Evolutionary conservation across 2,329 filamentous ascomycete genomes (phyloP).

Genomic region (Xylaria polymorpha): DNA sequence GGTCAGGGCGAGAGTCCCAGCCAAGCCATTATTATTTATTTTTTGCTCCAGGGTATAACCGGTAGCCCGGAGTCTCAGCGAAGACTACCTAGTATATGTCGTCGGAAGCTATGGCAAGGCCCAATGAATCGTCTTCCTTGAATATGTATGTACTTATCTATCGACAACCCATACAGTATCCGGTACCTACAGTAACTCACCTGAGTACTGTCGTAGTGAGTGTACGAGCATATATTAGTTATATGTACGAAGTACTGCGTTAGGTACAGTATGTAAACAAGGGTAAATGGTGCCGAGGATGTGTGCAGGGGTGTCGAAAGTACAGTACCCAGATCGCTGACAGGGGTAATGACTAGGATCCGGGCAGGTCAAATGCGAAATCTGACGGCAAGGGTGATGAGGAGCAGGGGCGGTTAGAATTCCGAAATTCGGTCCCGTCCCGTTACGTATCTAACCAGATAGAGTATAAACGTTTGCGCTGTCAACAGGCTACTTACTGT

Average conservation of each 20-base stretch:
- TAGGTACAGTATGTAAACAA: constrained; percentile 26
- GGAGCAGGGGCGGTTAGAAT: constrained; percentile 6
- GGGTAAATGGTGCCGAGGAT: constrained; percentile 27
- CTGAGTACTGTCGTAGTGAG: constrained; percentile 1
- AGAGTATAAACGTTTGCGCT: constrained; percentile 19
- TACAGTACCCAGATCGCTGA: constrained; percentile 40
- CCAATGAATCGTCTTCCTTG: constrained; percentile 2
- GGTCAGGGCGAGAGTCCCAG: constrained; percentile 16
- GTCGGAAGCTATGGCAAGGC: neutral
- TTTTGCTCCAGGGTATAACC: neutral
- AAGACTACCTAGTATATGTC: neutral
- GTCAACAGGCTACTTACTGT: neutral
- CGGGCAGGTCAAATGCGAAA: constrained; percentile 1
- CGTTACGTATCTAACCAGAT: constrained; percentile 28
- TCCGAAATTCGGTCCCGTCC: neutral
- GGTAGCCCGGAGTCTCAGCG: neutral
- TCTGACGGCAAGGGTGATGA: constrained; percentile 18
- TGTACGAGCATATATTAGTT: neutral
- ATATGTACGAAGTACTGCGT: neutral
- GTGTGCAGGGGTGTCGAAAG: constrained; percentile 20
- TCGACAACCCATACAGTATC: neutral
- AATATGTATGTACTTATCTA: too few relatives aligned
- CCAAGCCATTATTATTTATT: constrained; percentile 13
- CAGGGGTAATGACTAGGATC: constrained; percentile 28
- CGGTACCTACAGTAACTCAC: constrained; percentile 4